Percentiles rank a stretch among this genome's conserved stretches.
Conservation (phyloP, 192 early-diverging fungal species). For the Helicostylum pulchrum region DNA sequence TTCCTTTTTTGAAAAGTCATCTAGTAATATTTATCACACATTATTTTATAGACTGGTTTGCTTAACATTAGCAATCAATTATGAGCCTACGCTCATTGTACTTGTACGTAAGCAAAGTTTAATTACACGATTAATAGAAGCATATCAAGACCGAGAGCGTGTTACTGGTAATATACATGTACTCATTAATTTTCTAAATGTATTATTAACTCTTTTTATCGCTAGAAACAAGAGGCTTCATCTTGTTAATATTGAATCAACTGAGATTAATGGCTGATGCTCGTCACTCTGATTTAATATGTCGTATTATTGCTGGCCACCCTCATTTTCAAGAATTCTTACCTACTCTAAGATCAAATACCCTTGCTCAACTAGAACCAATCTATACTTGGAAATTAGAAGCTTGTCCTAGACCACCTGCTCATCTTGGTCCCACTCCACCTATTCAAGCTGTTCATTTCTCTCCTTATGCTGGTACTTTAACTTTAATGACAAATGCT, state of each 20-base stretch:
- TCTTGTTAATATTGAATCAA: slow-evolving; percentile 31
- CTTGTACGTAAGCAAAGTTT: slow-evolving; percentile 29
- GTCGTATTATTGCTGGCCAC: slow-evolving; percentile 16
- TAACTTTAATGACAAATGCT: slow-evolving; percentile 21
- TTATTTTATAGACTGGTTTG: slow-evolving; percentile 30
- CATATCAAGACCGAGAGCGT: slow-evolving; percentile 22
- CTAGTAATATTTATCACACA: slow-evolving; percentile 34
- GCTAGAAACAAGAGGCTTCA: slow-evolving; percentile 30
- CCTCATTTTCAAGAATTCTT: slow-evolving; percentile 23
- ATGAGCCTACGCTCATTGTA: slow-evolving; percentile 18
- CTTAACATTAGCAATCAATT: slow-evolving; percentile 3
- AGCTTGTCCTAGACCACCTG: slow-evolving; percentile 26
- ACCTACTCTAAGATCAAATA: slow-evolving; percentile 22
- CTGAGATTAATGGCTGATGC: slow-evolving; percentile 25
- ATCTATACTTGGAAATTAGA: slow-evolving; percentile 27
- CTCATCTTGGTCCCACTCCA: slow-evolving; percentile 30
- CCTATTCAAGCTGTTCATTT: slow-evolving; percentile 21
- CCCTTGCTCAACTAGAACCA: slow-evolving; percentile 19
- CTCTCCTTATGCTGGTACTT: slow-evolving; percentile 26
- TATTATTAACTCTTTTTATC: not conserved
- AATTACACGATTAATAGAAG: slow-evolving; percentile 26
- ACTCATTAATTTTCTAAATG: not conserved
- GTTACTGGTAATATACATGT: slow-evolving; percentile 24
- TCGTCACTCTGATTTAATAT: slow-evolving; percentile 10
- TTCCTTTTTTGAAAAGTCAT: slow-evolving; percentile 34